Percentiles rank a stretch among this genome's conserved stretches.
These are phyloP conservation scores for Rhizoclosmatium globosum DNA, from an alignment of 192 early-diverging fungal species.

Conservation along the genomic window DNA sequence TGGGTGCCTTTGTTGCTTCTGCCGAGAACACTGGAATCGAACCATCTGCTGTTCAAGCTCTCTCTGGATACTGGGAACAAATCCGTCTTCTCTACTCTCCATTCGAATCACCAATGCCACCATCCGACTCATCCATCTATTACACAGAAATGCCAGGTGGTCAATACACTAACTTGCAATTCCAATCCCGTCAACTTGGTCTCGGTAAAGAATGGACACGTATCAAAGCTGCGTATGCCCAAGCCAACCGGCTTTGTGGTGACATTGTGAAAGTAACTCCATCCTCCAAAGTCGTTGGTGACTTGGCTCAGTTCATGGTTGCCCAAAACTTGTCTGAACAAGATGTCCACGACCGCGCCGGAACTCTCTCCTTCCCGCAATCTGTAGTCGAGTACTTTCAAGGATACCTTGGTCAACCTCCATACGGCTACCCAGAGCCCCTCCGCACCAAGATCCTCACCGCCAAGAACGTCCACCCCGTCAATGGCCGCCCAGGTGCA, in stretches of 20 bases:
- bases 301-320: conserved; percentile 98
- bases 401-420: conserved; percentile 92
- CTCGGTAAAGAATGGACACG: conserved; percentile 90
- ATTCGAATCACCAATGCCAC: conserved; percentile 92
- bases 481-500: conserved; percentile 88
- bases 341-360: conserved; percentile 79
- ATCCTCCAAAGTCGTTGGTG: conserved; percentile 97
- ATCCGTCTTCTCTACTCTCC: conserved; percentile 93
- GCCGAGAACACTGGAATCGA: conserved; percentile 90
- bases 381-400: conserved; percentile 96
- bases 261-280: conserved; percentile 99
- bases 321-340: conserved; percentile 80
- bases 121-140: conserved; percentile 91
- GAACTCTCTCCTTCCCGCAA: conserved; percentile 89
- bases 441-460: conserved; percentile 82
- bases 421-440: conserved; percentile 94
- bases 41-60: conserved; percentile 77
- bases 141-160: conserved; percentile 97
- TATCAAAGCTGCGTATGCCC: conserved; percentile 90
- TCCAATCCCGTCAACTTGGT: conserved; percentile 95
- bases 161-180: conserved; percentile 98
- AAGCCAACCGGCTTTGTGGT: conserved; percentile 91
- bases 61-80: conserved; percentile 98
- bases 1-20: conserved; percentile 92
- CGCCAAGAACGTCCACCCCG: conserved; percentile 67